Evolutionary conservation across 306 rosid genomes (phyloP).

Genomic region (Boehmeria nivea): DNA sequence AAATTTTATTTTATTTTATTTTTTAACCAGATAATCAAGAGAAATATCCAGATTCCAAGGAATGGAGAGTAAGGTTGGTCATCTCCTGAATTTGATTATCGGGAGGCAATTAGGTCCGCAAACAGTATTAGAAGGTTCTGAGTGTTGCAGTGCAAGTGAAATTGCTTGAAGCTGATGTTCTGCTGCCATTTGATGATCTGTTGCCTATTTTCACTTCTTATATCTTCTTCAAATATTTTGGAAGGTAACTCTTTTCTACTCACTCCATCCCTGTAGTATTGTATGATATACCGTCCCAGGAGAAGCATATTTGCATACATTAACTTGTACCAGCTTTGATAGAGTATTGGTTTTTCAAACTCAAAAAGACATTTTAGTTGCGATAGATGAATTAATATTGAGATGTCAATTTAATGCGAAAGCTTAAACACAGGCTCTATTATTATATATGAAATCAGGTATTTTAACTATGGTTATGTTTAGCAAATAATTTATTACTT

Average conservation of each 20-base stretch:
- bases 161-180: conserved; percentile 35
- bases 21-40: conserved; percentile 57
- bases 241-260: conserved; percentile 44
- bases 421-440: too few species aligned
- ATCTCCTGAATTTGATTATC: conserved; percentile 16
- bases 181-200: conserved; percentile 26
- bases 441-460: too few species aligned
- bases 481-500: too few species aligned
- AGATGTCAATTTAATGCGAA: too few species aligned
- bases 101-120: too few species aligned
- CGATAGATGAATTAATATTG: too few species aligned
- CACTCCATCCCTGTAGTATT: conserved; percentile 6
- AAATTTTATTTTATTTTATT: background rate
- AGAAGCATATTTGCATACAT: background rate
- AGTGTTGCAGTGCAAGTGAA: conserved; percentile 20
- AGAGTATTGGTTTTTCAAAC: too few species aligned
- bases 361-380: too few species aligned
- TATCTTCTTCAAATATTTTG: conserved; percentile 30
- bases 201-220: conserved; percentile 31
- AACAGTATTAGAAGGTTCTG: conserved; percentile 21
- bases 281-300: background rate
- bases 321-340: background rate
- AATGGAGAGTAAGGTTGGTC: conserved; percentile 29
- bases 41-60: conserved; percentile 31
- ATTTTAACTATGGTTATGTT: too few species aligned